Evolutionary conservation across 2,329 filamentous ascomycete species (phyloP).

Genomic region (Talaromyces verruculosus): DNA sequence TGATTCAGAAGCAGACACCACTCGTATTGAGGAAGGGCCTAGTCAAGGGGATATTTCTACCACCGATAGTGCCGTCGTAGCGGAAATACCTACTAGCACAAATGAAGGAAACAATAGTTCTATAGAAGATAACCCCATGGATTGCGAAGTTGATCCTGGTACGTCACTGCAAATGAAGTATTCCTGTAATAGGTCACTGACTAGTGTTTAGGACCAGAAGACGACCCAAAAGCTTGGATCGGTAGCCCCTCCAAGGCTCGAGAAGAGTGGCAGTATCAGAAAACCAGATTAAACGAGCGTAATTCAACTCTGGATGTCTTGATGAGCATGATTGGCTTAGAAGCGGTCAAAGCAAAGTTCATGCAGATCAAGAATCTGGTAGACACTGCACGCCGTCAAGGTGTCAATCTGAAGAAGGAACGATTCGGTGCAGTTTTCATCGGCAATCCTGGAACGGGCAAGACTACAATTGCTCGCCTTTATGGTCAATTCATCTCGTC

Average conservation of each 20-base stretch:
- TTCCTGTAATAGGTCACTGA: too few species aligned
- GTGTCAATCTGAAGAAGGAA: constrained; percentile 55
- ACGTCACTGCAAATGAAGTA: too few species aligned
- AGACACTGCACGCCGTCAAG: constrained; percentile 61
- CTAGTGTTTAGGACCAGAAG: too few species aligned
- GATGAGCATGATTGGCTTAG: constrained; percentile 71
- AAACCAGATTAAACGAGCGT: constrained; percentile 51
- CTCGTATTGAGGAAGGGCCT: too few species aligned
- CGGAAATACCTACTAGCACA: too few species aligned
- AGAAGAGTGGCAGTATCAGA: constrained; percentile 63
- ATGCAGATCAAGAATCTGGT: constrained; percentile 63
- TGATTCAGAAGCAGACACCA: too few species aligned
- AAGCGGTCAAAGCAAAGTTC: constrained; percentile 65
- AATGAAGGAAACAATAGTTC: too few species aligned
- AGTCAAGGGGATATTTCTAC: too few species aligned
- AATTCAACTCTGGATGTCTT: constrained; percentile 61
- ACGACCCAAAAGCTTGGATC: too few species aligned
- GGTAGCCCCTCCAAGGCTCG: constrained; percentile 32
- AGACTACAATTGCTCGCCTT: constrained; percentile 72
- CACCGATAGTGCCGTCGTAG: too few species aligned
- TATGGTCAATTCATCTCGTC: constrained; percentile 66
- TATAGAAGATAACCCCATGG: too few species aligned
- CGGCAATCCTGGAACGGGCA: constrained; percentile 77
- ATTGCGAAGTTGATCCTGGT: too few species aligned
- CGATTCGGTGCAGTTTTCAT: constrained; percentile 64